Evolutionary conservation across 305 asterid genomes (phyloP), one percentile per base, ranked within the genome.

Genomic region (Fraxinus sp.): DNA sequence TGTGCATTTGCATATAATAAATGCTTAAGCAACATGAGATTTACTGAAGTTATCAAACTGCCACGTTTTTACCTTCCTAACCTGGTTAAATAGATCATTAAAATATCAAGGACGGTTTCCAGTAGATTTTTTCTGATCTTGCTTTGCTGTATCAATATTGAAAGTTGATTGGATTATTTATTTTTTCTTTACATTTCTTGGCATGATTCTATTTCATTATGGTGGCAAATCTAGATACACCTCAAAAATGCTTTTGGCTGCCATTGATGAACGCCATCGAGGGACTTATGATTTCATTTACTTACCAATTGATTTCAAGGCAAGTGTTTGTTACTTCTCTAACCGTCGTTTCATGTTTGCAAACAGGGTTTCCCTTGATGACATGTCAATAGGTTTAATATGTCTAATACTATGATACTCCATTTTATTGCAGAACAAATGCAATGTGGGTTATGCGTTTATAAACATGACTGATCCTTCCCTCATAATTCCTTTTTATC

Each of bases 401-500:
- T 37, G 72, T 81, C 77, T 85, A 82, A 84, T 82, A 74, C 2
- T 82, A 68, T 78, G 28, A 32, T 64, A 10, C 82, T 71, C 79
- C 39, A 35, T 86, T 84, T 77, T 87, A 75, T 87, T 91, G 90
- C 98, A 97, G 99, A 97, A 97, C 89, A 97, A 97, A 85, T 97
- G 99, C 93, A 97, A 97, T 73, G 98, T 97, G 66, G 99, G 98
- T 18, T 97, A 97, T 85, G 99, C 99, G 28, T 97, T 95, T 87
- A 97, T 97, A 89, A 97, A 97, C 89, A 97, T 97, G 99, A 92
- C 92, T 3, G 97, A 95, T 20, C 97, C 99, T 71, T 33, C 97
- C 83, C 94, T 90, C 66, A 95, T 97, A 71, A 87, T 93, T 85
- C 94, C 97, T 6, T 97, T 97, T 89, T 92, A 92, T 91, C 91